phyloP scores from a whole-genome alignment of 352 stramenopile genomes.

The Phytophthora parvispora region DNA sequence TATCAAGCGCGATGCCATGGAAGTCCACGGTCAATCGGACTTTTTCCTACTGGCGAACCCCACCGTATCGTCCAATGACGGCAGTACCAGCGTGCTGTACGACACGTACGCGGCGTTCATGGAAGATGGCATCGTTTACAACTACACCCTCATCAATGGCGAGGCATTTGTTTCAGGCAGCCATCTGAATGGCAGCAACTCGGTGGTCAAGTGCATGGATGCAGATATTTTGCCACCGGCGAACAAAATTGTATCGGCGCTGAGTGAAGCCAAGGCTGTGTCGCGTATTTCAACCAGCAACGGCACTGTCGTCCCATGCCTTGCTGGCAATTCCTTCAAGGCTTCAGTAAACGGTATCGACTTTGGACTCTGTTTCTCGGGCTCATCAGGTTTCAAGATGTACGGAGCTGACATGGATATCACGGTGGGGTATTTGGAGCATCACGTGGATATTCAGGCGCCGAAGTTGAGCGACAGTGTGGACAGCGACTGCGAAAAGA shows the following conservation, averaged over 20 bases:
- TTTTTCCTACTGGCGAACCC: constrained; percentile 46
- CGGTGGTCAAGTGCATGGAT: constrained; percentile 17
- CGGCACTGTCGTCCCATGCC: constrained; percentile 26
- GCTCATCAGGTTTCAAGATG: constrained; percentile 32
- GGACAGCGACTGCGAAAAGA: constrained; percentile 12
- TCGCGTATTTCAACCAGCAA: constrained; percentile 14
- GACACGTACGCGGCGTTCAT: constrained; percentile 31
- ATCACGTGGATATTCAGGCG: constrained; percentile 9
- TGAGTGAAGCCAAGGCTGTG: constrained; percentile 26
- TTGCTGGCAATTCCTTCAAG: constrained; percentile 33
- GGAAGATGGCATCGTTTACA: constrained; percentile 29
- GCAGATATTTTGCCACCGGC: constrained; percentile 26
- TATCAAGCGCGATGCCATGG: constrained; percentile 39
- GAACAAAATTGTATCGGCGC: constrained; percentile 29
- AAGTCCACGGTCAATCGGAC: constrained; percentile 36
- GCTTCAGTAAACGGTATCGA: constrained; percentile 38
- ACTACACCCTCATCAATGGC: constrained; percentile 41
- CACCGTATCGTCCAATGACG: constrained; percentile 9
- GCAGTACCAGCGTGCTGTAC: constrained; percentile 36
- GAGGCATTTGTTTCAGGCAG: constrained; percentile 24
- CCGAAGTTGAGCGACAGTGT: constrained; percentile 6
- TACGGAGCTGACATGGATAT: constrained; percentile 43
- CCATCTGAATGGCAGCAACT: constrained; percentile 2
- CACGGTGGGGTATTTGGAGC: constrained; percentile 29
- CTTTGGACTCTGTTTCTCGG: constrained; percentile 48